phyloP scores from a whole-genome alignment of 805 yeast genomes.

The Starmerella sirachaensis region DNA sequence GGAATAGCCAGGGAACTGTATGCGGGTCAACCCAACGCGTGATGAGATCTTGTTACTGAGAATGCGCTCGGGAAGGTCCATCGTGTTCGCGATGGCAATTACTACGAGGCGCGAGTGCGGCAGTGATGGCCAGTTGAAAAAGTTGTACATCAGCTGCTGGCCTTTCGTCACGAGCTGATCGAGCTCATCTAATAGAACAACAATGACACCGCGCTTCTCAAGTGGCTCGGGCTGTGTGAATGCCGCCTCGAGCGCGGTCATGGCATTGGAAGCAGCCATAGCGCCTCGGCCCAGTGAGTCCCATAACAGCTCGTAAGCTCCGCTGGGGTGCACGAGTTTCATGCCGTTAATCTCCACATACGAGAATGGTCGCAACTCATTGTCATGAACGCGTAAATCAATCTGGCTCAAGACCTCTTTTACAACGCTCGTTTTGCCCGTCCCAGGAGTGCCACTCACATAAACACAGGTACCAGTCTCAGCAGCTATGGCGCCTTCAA shows the following conservation, averaged over 20 bases:
- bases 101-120: slow-evolving; percentile 68
- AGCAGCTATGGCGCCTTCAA: slow-evolving; percentile 60
- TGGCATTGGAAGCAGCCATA: slow-evolving; percentile 52
- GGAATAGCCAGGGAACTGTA: slow-evolving; percentile 81
- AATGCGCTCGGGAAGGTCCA: slow-evolving; percentile 89
- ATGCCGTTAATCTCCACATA: slow-evolving; percentile 85
- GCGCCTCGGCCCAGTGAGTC: slow-evolving; percentile 47
- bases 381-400: slow-evolving; percentile 32
- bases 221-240: slow-evolving; percentile 34
- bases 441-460: slow-evolving; percentile 95
- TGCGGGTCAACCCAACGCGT: slow-evolving; percentile 74
- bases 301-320: slow-evolving; percentile 78
- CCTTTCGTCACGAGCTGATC: slow-evolving; percentile 79
- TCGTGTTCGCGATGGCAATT: slow-evolving; percentile 89
- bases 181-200: slow-evolving; percentile 78
- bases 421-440: slow-evolving; percentile 91
- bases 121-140: slow-evolving; percentile 95
- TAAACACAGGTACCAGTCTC: slow-evolving; percentile 74
- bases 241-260: slow-evolving; percentile 55
- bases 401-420: slow-evolving; percentile 72
- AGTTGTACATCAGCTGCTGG: slow-evolving; percentile 79
- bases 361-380: slow-evolving; percentile 41
- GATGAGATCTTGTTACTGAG: slow-evolving; percentile 82
- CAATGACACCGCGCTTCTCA: slow-evolving; percentile 38
- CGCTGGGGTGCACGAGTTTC: slow-evolving; percentile 64